These are phyloP conservation scores for Capronia epimyces DNA, from an alignment of 2,329 filamentous ascomycete genomes.

Conservation along the genomic window DNA sequence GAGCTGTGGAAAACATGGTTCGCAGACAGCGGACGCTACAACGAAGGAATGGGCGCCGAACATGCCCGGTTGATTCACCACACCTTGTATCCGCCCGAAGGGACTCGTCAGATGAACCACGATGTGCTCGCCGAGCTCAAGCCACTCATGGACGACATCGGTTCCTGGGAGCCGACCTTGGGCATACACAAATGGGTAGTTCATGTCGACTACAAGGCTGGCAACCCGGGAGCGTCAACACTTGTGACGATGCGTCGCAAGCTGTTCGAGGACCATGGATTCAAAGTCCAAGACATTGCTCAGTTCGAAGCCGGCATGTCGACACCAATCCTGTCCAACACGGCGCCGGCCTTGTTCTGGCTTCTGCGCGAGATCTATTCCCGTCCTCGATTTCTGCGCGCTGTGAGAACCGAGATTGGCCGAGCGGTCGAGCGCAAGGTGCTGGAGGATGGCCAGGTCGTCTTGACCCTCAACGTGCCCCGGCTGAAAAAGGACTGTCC, in stretches of 20 bases:
- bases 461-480: not conserved
- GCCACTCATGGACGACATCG: no score
- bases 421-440: not conserved
- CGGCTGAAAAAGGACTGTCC: not conserved
- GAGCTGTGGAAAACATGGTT: no score
- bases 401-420: not conserved
- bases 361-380: not conserved
- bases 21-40: no score
- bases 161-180: no score
- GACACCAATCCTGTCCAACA: not conserved
- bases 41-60: no score
- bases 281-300: not conserved
- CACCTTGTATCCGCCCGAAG: no score
- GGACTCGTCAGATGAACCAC: no score
- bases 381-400: not conserved
- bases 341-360: not conserved
- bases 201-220: not conserved
- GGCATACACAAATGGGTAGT: no score
- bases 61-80: no score
- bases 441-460: not conserved
- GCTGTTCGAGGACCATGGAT: not conserved
- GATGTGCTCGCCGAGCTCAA: no score
- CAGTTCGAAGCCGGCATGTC: not conserved
- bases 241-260: not conserved
- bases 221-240: not conserved